Conservation (phyloP, 2,329 filamentous ascomycete species). For the Cercospora sp. region DNA sequence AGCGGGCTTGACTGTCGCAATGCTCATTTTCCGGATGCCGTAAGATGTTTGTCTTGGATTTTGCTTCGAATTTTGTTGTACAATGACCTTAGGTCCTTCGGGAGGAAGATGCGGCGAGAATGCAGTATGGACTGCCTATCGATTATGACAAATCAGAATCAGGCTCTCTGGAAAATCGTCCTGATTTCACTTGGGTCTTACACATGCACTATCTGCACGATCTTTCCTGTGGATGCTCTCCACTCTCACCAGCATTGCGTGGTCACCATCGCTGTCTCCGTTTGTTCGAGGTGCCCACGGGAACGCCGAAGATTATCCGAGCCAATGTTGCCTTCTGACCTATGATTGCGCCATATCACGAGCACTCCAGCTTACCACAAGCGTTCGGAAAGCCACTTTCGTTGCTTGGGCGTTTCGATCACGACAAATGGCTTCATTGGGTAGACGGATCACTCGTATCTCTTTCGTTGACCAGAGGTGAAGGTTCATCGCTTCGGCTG, state of each 20-base stretch:
- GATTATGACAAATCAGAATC: conserved; percentile 2
- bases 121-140: neutral
- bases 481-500: conserved; percentile 19
- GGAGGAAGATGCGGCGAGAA: neutral
- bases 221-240: neutral
- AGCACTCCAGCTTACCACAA: neutral
- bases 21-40: conserved; percentile 17
- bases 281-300: neutral
- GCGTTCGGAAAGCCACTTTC: neutral
- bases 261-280: neutral
- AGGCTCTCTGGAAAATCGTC: neutral
- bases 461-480: neutral
- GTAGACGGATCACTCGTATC: neutral
- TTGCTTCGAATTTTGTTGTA: neutral
- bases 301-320: conserved; percentile 8
- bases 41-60: neutral
- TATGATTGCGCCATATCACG: conserved; percentile 14
- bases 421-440: neutral
- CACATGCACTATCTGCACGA: neutral
- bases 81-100: neutral
- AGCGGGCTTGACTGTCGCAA: conserved; percentile 4
- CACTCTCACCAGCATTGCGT: neutral
- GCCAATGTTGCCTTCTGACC: conserved; percentile 10
- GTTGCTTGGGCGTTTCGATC: neutral
- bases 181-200: neutral